Evolutionary conservation across 2,329 filamentous ascomycete genomes (phyloP).

Genomic region (Cladosporium velox): DNA sequence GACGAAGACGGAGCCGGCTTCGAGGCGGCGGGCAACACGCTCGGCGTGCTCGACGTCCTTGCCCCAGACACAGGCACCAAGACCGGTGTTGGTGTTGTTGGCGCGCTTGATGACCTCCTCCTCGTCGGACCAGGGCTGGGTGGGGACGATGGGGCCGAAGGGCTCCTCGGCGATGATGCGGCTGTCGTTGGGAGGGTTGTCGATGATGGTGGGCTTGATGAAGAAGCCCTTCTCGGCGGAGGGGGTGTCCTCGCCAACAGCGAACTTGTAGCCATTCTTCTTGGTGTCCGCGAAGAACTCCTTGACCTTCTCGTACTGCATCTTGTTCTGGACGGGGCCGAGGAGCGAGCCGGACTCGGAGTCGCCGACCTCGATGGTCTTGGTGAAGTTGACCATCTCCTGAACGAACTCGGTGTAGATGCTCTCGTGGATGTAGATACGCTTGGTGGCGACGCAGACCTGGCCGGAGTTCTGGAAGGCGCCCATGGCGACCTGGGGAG

Average conservation of each 20-base stretch:
- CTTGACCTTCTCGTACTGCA: slow-evolving; percentile 57
- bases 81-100: slow-evolving; percentile 53
- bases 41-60: slow-evolving; percentile 52
- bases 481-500: slow-evolving; percentile 52
- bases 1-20: slow-evolving; percentile 59
- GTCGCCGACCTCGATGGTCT: slow-evolving; percentile 47
- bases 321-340: slow-evolving; percentile 60
- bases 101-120: slow-evolving; percentile 51
- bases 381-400: slow-evolving; percentile 50
- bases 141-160: slow-evolving; percentile 53
- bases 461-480: slow-evolving; percentile 62
- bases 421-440: slow-evolving; percentile 59
- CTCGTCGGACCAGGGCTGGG: slow-evolving; percentile 49
- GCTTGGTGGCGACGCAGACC: slow-evolving; percentile 56
- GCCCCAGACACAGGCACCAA: slow-evolving; percentile 58
- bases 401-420: slow-evolving; percentile 54
- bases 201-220: slow-evolving; percentile 49
- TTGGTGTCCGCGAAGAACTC: slow-evolving; percentile 43
- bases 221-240: slow-evolving; percentile 43
- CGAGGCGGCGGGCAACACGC: slow-evolving; percentile 49
- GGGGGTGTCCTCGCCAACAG: slow-evolving; percentile 56
- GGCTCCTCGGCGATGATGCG: slow-evolving; percentile 52
- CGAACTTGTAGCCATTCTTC: slow-evolving; percentile 51
- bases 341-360: slow-evolving; percentile 50
- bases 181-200: slow-evolving; percentile 45